phyloP scores from a whole-genome alignment of 2,329 filamentous ascomycete species.

The Xylariaceae sp. region DNA sequence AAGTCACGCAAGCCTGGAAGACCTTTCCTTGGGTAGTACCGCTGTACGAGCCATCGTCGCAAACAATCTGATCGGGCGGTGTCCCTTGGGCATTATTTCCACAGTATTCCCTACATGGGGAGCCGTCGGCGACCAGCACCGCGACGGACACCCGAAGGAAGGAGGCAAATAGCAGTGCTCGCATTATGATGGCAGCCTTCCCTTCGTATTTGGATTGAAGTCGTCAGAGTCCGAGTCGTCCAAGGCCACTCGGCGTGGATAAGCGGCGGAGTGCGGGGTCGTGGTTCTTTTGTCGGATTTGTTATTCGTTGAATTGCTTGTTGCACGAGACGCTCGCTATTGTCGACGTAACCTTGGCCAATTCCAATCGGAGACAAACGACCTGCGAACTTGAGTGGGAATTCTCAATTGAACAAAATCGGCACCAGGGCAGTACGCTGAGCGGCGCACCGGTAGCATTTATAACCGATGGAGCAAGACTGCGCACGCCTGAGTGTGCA shows the following conservation, averaged over 20 bases:
- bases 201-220: background rate
- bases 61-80: slow-evolving; percentile 45
- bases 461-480: background rate
- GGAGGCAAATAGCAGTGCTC: slow-evolving; percentile 18
- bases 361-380: background rate
- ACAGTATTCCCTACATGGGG: slow-evolving; percentile 48
- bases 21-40: slow-evolving; percentile 42
- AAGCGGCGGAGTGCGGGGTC: background rate
- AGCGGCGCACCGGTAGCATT: background rate
- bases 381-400: background rate
- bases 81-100: slow-evolving; percentile 51
- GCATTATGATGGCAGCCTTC: slow-evolving; percentile 20
- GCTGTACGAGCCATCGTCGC: slow-evolving; percentile 39
- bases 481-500: background rate
- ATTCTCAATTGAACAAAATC: background rate
- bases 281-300: background rate
- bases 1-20: slow-evolving; percentile 49
- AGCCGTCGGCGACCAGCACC: slow-evolving; percentile 32
- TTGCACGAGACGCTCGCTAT: background rate
- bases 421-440: background rate
- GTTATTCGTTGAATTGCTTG: background rate
- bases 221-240: no score
- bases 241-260: background rate
- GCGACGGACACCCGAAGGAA: slow-evolving; percentile 27
- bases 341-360: background rate